Evolutionary conservation across 768 basidiomycete species (phyloP), one percentile per base, ranked within the genome.

Genomic region (Coprinopsis cinerea): DNA sequence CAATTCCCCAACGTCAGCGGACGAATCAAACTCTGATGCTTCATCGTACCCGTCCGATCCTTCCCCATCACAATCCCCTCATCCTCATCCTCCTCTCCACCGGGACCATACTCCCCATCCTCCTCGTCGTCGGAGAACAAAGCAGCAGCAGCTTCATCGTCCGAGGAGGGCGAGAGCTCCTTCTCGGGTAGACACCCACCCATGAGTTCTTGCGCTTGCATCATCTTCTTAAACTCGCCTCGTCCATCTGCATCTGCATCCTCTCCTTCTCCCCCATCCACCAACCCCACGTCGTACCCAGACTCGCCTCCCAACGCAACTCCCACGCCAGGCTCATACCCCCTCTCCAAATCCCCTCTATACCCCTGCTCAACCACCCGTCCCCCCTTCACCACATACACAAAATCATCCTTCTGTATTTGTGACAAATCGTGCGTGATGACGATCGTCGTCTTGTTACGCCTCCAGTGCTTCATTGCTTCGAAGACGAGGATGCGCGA

Each of bases 351-450:
- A 60, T 95, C 94, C 1, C 65, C 66, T 1, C 92, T 79, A 65
- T 81, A 95, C 0, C 96, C 96, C 58, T 92, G 87, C 62, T 98
- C 91, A 41, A 85, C 85, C 25, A 96, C 80, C 0, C 62, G 57
- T 0, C 94, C 95, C 17, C 81, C 74, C 56, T 83, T 81, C 72
- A 98, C 82, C 2, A 97, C 88, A 62, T 98, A 96, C 11, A 96
- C 90, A 55, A 96, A 97, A 64, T 97, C 94, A 13, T 71, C 64
- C 0, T 68, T 46, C 18, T 67, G 66, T 55, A 99, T 87, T 56
- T 93, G 89, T 1, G 85, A 83, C 15, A 98, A 80, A 57, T 98
- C 96, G 65, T 98, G 95, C 0, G 95, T 97, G 63, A 97, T 96
- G 54, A 94, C 85, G 61, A 94, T 83, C 4, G 91, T 96, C 3